Evolutionary conservation across 1,284 basidiomycete genomes (phyloP).

Genomic region (Irpex sp.): DNA sequence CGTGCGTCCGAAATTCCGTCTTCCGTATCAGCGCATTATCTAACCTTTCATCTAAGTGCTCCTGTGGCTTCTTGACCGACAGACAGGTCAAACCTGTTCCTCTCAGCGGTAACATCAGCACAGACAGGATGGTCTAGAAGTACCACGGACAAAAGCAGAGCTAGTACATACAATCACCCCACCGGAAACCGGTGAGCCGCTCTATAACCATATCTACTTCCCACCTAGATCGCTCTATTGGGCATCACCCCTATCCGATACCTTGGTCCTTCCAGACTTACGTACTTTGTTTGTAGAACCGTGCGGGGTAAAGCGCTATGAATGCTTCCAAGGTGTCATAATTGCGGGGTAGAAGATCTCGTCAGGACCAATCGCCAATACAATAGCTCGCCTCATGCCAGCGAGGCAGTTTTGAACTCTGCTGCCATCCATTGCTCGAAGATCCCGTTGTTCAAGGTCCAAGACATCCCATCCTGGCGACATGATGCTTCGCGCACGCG

Average conservation of each 20-base stretch:
- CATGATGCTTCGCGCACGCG: not conserved
- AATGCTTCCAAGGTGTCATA: constrained; percentile 3
- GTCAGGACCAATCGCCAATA: not conserved
- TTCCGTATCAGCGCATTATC: not conserved
- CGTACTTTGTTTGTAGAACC: constrained; percentile 9
- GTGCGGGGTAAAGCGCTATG: constrained; percentile 12
- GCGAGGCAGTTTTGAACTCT: not conserved
- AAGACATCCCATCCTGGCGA: not conserved
- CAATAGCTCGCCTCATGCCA: not conserved
- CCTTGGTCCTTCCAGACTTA: constrained; percentile 2
- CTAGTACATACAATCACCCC: constrained; percentile 5
- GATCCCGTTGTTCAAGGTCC: not conserved
- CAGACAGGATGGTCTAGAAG: not conserved
- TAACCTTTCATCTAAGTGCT: too few species aligned
- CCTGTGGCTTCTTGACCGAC: too few species aligned
- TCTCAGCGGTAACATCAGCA: not conserved
- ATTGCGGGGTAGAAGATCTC: constrained; percentile 14
- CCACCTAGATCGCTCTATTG: not conserved
- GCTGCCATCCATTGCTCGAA: constrained; percentile 5
- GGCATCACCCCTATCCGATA: constrained; percentile 5
- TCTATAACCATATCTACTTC: constrained; percentile 5
- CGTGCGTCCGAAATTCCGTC: not conserved
- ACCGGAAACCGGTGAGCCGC: constrained; percentile 11
- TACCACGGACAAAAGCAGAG: not conserved
- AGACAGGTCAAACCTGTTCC: not conserved